Evolutionary conservation across 2,329 filamentous ascomycete genomes (phyloP).

Genomic region (Pseudocercospora vitis): DNA sequence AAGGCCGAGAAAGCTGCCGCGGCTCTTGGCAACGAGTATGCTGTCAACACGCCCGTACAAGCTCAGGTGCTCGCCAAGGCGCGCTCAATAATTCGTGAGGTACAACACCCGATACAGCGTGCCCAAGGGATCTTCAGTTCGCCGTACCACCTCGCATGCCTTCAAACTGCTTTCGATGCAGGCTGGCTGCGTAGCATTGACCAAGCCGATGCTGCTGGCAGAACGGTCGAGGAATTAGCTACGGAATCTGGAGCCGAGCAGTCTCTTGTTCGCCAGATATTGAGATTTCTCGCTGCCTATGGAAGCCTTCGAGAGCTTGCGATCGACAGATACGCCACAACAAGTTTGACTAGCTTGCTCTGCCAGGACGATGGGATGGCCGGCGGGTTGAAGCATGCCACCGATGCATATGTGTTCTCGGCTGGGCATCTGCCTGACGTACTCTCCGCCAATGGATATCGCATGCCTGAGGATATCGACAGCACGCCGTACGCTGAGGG

Average conservation of each 20-base stretch:
- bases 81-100: background rate
- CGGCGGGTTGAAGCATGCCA: background rate
- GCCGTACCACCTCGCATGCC: constrained; percentile 2
- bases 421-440: background rate
- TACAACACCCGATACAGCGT: background rate
- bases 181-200: background rate
- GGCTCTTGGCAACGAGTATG: background rate
- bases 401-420: background rate
- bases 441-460: background rate
- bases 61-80: background rate
- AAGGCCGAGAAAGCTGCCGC: constrained; percentile 1
- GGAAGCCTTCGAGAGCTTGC: background rate
- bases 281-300: background rate
- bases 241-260: background rate
- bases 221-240: background rate
- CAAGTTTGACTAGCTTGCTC: background rate
- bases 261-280: background rate
- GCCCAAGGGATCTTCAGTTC: background rate
- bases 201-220: background rate
- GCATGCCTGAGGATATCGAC: background rate
- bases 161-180: background rate
- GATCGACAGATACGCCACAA: background rate
- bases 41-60: background rate
- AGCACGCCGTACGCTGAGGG: background rate
- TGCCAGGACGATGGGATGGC: background rate